Percentiles rank a stretch among this genome's conserved stretches.
Conservation (phyloP, 1,284 basidiomycete genomes). For the Ustilago sp. region DNA sequence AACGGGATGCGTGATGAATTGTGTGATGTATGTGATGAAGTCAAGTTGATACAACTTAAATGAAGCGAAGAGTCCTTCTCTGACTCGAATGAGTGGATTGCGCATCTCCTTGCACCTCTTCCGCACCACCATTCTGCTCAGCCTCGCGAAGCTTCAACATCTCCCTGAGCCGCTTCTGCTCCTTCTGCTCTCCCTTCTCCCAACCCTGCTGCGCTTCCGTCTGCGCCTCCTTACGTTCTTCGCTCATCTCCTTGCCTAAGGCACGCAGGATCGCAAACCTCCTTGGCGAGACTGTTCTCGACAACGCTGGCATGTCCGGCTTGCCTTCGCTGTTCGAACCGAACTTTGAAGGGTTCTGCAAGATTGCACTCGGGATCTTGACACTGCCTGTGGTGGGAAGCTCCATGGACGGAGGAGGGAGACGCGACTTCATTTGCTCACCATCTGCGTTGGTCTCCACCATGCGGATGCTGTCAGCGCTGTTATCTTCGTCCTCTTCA, state of each 20-base stretch:
- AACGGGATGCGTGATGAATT: neutral
- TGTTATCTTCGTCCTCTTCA: slow-evolving; percentile 20
- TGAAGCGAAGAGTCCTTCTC: slow-evolving; percentile 29
- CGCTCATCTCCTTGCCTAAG: slow-evolving; percentile 35
- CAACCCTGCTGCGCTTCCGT: slow-evolving; percentile 37
- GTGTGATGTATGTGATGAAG: neutral
- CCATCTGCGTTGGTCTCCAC: slow-evolving; percentile 21
- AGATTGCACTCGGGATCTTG: slow-evolving; percentile 11
- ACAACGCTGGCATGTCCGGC: slow-evolving; percentile 23
- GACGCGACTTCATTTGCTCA: slow-evolving; percentile 17
- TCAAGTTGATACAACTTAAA: slow-evolving; percentile 12
- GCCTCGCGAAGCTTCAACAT: slow-evolving; percentile 22
- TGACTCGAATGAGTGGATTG: slow-evolving; percentile 37
- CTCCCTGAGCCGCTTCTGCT: slow-evolving; percentile 22
- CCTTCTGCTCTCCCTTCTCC: slow-evolving; percentile 29
- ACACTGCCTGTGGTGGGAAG: slow-evolving; percentile 24
- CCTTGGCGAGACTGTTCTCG: slow-evolving; percentile 23
- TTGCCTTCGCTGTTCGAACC: slow-evolving; percentile 7
- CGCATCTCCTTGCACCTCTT: slow-evolving; percentile 12
- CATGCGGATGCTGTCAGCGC: slow-evolving; percentile 3
- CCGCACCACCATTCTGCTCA: neutral
- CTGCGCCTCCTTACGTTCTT: slow-evolving; percentile 30
- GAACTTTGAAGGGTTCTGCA: slow-evolving; percentile 19
- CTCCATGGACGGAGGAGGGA: slow-evolving; percentile 39
- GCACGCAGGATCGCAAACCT: slow-evolving; percentile 31